Evolutionary conservation across 176 grass and related monocot species (phyloP).

Genomic region (Carex littledalei): DNA sequence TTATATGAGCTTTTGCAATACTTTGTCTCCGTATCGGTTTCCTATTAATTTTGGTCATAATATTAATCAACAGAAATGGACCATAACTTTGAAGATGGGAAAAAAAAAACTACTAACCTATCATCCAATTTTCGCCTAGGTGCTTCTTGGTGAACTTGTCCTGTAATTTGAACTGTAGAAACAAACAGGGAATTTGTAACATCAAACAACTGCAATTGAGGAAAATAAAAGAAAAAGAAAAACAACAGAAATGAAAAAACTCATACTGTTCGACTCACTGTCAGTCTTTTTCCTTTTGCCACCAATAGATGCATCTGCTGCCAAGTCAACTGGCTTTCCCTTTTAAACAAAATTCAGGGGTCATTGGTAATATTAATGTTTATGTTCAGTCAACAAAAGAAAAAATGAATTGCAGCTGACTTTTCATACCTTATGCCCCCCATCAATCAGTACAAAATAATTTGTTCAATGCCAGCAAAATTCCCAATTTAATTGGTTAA

Average conservation of each 20-base stretch:
- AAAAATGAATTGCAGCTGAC: background rate
- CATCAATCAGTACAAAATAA: background rate
- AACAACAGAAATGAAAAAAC: background rate
- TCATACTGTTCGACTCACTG: slow-evolving; percentile 12
- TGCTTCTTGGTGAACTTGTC: background rate
- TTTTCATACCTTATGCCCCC: background rate
- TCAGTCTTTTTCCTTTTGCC: slow-evolving; percentile 18
- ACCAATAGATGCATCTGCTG: slow-evolving; percentile 9
- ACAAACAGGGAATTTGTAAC: background rate
- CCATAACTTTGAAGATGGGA: background rate
- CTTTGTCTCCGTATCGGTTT: background rate
- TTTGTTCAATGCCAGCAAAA: background rate
- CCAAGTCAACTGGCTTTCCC: slow-evolving; percentile 12
- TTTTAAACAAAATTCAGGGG: background rate
- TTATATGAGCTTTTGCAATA: slow-evolving; percentile 6
- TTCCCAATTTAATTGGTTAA: background rate
- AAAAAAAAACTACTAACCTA: background rate
- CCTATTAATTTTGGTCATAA: background rate
- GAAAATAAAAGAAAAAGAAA: background rate
- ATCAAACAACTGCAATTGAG: background rate
- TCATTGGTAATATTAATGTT: background rate
- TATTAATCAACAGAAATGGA: background rate
- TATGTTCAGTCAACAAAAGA: background rate
- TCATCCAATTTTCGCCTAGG: background rate
- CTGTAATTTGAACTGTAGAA: slow-evolving; percentile 6